These are phyloP conservation scores for Paulinella micropora DNA, from an alignment of 78 protist genomes.

Conservation along the genomic window DNA sequence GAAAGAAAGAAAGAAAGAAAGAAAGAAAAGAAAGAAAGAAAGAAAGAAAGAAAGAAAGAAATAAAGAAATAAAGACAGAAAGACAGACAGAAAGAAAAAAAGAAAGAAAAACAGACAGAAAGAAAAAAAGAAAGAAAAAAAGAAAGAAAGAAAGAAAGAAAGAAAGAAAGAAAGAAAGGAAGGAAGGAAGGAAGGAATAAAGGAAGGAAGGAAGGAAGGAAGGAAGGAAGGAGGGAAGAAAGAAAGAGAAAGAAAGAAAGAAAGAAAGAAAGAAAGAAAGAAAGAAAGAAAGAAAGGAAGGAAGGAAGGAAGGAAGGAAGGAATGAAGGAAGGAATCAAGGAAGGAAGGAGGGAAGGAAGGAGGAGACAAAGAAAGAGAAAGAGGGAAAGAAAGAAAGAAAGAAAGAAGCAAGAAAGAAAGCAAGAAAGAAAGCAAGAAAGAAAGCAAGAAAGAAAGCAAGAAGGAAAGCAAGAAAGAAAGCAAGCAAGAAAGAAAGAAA, in stretches of 20 bases:
- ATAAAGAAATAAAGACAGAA: no score
- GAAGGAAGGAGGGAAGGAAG: no score
- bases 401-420: no score
- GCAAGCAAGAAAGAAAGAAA: no score
- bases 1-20: background rate
- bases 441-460: no score
- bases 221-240: background rate
- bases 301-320: background rate
- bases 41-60: background rate
- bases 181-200: background rate
- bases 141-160: background rate
- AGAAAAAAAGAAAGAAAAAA: no score
- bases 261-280: background rate
- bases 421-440: no score
- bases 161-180: background rate
- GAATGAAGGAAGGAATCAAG: no score
- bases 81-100: no score
- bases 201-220: background rate
- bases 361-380: background rate
- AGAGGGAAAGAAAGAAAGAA: background rate
- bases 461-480: no score
- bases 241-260: background rate
- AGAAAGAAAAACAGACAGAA: no score
- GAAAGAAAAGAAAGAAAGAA: background rate
- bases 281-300: background rate